Percentiles rank a stretch among this genome's conserved stretches.
phyloP scores from a whole-genome alignment of 805 yeast genomes.

The Lipomyces yamadae region DNA sequence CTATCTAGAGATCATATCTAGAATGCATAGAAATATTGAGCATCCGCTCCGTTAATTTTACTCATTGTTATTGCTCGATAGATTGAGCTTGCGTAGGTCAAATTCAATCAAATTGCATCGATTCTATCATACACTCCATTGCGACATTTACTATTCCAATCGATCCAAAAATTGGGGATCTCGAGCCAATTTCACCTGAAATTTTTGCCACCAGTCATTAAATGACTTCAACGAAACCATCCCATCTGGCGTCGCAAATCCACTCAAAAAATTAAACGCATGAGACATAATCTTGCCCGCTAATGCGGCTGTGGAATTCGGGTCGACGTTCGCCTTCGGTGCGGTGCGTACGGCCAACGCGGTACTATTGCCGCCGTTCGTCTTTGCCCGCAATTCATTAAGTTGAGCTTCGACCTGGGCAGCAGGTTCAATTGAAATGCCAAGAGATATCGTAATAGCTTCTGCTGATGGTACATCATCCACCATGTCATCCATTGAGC shows the following conservation, averaged over 20 bases:
- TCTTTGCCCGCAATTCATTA: conserved; percentile 49
- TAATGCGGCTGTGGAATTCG: conserved; percentile 58
- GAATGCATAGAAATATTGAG: conserved; percentile 72
- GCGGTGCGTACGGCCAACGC: conserved; percentile 42
- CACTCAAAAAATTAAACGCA: conserved; percentile 87
- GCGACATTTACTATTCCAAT: conserved; percentile 38
- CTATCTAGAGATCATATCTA: conserved; percentile 60
- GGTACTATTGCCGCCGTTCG: conserved; percentile 37
- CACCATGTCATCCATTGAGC: conserved; percentile 56
- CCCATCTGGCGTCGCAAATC: conserved; percentile 81
- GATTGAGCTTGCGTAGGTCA: background rate
- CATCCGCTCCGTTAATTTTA: conserved; percentile 56
- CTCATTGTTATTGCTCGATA: background rate
- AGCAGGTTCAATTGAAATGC: conserved; percentile 88
- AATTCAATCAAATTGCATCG: background rate
- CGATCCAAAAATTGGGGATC: conserved; percentile 82
- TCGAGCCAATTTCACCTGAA: conserved; percentile 70
- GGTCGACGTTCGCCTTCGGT: conserved; percentile 46
- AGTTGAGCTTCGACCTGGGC: conserved; percentile 66
- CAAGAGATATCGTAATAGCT: conserved; percentile 57
- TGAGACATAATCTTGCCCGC: conserved; percentile 89
- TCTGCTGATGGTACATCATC: conserved; percentile 53
- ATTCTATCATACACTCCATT: background rate
- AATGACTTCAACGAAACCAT: conserved; percentile 86
- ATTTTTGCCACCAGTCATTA: conserved; percentile 95